Base-by-base conservation (phyloP, 257 asterid species). In the Thymus mandschuricus region DNA sequence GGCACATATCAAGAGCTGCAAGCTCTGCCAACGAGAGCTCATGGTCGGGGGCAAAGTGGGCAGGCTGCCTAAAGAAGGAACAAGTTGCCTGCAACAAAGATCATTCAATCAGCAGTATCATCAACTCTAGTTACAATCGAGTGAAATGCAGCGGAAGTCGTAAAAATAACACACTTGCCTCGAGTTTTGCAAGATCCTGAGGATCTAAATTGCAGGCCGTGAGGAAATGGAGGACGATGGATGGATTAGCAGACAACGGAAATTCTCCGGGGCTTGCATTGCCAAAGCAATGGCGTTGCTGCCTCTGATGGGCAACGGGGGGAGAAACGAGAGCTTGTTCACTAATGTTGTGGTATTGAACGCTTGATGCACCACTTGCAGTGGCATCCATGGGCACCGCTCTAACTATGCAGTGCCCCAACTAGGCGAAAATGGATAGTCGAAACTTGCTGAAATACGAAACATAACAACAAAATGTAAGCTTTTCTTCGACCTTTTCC, bases 321-420 rank as follows among this genome's bases (percentile, higher is more conserved):
- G 94, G 75, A 61, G 88, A 54, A 10, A 72, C 84, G 29, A 88
- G 77, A 8, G 92, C 71, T 80, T 95, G 89, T 46, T 92, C 97
- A 13, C 88, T 69, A 35, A 88, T 80, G 87, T 83, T 89, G 51
- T 81, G 92, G 86, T 69, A 89, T 60, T 89, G 98, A 77, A 95
- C 76, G 48, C 87, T 88, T 12, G 97, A 80, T 12, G 97, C 80
- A 78, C 82, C 94, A 82, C 96, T 83, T 11, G 95, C 67, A 4
- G 99, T 80, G 81, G 98, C 95, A 64, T 95, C 99, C 99, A 95
- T 92, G 92, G 92, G 92, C 92, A 88, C 96, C 88, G 78, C 92
- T 75, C 44, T 68, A 48, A 44, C 57, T 70, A 66, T 79, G 92
- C 90, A 88, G 90, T 86, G 92, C 92, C 96, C 85, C 51, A 60